Conservation (phyloP, 2,329 filamentous ascomycete genomes). For the Penicillium thymicola region DNA sequence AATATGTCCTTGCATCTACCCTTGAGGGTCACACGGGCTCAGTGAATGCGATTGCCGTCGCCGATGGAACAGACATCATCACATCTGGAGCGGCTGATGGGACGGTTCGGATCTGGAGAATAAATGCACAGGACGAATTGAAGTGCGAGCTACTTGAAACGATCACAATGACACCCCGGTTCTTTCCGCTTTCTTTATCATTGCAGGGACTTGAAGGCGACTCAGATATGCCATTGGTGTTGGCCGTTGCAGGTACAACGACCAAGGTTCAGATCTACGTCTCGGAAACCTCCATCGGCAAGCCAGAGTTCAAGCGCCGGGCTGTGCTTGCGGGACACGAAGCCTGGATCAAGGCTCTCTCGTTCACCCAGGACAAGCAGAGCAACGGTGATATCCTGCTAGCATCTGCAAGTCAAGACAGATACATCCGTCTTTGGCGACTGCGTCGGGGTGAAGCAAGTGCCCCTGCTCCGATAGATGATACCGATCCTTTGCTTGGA, state of each 20-base stretch:
- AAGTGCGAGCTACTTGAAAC: conserved; percentile 60
- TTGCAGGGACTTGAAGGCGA: conserved; percentile 59
- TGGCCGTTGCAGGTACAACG: conserved; percentile 84
- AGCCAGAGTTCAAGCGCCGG: conserved; percentile 62
- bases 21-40: conserved; percentile 67
- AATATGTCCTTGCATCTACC: conserved; percentile 48
- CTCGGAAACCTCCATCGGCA: conserved; percentile 44
- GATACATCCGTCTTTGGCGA: conserved; percentile 92
- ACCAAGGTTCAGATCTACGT: conserved; percentile 78
- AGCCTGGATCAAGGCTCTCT: conserved; percentile 86
- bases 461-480: conserved; percentile 48
- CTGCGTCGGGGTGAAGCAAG: conserved; percentile 65
- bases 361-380: conserved; percentile 65
- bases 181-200: conserved; percentile 76
- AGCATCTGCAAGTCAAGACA: conserved; percentile 94
- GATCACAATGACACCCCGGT: conserved; percentile 70
- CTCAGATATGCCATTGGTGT: conserved; percentile 51
- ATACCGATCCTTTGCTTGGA: conserved; percentile 37
- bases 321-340: conserved; percentile 85
- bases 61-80: conserved; percentile 48
- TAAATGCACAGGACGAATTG: conserved; percentile 42
- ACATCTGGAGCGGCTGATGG: conserved; percentile 63
- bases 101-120: conserved; percentile 64
- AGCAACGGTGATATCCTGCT: conserved; percentile 67
- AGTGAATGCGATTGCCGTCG: conserved; percentile 61